Evolutionary conservation across 176 grass and related monocot genomes (phyloP).

Genomic region (Miscanthus lutarioriparius): DNA sequence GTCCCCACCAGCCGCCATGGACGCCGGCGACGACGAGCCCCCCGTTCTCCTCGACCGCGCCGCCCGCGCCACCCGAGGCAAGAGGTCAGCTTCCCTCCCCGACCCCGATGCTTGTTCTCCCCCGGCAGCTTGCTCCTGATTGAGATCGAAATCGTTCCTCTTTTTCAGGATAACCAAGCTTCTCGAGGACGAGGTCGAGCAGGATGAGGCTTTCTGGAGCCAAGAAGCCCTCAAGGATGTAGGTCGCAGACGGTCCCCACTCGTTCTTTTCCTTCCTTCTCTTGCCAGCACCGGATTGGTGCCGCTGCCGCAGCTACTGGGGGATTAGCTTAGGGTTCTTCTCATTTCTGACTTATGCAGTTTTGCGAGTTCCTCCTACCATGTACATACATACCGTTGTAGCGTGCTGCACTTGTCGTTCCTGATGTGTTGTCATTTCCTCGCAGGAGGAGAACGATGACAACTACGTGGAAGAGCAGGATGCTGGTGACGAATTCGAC

Average conservation of each 20-base stretch:
- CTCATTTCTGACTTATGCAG: too few relatives aligned
- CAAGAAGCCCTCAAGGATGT: constrained; percentile 88
- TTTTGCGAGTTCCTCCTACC: neutral
- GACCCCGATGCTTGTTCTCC: accelerated
- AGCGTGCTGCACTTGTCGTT: neutral
- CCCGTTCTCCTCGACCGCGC: constrained; percentile 70
- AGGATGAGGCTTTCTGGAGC: constrained; percentile 83
- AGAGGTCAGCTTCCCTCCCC: constrained; percentile 60
- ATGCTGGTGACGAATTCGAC: constrained; percentile 80
- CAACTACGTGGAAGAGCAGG: constrained; percentile 75
- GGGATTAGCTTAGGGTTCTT: neutral
- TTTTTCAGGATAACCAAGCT: constrained; percentile 77
- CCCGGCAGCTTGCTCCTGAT: neutral
- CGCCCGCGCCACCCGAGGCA: constrained; percentile 66
- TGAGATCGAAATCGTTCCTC: neutral
- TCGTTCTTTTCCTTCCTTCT: neutral
- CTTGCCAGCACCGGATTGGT: neutral
- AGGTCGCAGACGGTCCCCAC: neutral
- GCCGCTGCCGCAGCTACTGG: neutral
- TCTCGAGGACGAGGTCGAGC: constrained; percentile 70
- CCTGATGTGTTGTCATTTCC: neutral
- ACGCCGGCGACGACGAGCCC: constrained; percentile 39
- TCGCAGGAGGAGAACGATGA: constrained; percentile 76
- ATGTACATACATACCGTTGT: neutral
- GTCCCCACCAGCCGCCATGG: constrained; percentile 30